Conservation (phyloP, 495 filamentous ascomycete genomes). For the Hypoxylon cercidicola region DNA sequence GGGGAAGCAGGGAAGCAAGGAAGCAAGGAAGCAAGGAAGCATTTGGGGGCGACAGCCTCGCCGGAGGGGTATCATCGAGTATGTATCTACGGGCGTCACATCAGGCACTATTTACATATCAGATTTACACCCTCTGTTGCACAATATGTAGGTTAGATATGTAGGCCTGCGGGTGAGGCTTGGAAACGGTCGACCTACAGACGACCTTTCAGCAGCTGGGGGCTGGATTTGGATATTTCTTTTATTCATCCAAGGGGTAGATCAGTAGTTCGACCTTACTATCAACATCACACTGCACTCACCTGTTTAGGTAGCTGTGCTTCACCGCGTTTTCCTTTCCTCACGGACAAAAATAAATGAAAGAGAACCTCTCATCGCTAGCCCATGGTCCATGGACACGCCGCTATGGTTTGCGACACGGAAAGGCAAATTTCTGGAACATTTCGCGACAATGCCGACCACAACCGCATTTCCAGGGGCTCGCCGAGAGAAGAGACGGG, state of each 20-base stretch:
- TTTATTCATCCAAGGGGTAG: neutral
- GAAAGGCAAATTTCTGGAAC: conserved; percentile 24
- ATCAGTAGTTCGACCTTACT: neutral
- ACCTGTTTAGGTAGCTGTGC: neutral
- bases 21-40: too few relatives aligned
- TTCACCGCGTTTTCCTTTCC: conserved; percentile 34
- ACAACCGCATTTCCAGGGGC: conserved; percentile 28
- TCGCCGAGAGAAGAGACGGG: conserved; percentile 19
- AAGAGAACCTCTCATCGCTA: conserved; percentile 3
- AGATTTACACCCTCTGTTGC: neutral
- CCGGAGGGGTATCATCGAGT: conserved; percentile 21
- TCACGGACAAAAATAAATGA: conserved; percentile 5
- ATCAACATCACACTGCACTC: conserved; percentile 5
- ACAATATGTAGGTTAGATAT: conserved; percentile 7
- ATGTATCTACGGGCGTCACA: conserved; percentile 18
- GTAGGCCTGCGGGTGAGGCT: conserved; percentile 22
- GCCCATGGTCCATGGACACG: neutral
- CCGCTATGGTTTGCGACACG: conserved; percentile 1
- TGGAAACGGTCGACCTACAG: conserved; percentile 11
- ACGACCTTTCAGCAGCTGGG: conserved; percentile 17
- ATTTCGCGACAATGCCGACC: conserved; percentile 32
- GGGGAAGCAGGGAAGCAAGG: too few relatives aligned
- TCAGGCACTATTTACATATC: conserved; percentile 18
- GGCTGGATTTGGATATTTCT: conserved; percentile 16
- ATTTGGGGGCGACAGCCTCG: conserved; percentile 20